Evolutionary conservation across 1,284 basidiomycete genomes (phyloP).

Genomic region (Mycosarcoma maydis): DNA sequence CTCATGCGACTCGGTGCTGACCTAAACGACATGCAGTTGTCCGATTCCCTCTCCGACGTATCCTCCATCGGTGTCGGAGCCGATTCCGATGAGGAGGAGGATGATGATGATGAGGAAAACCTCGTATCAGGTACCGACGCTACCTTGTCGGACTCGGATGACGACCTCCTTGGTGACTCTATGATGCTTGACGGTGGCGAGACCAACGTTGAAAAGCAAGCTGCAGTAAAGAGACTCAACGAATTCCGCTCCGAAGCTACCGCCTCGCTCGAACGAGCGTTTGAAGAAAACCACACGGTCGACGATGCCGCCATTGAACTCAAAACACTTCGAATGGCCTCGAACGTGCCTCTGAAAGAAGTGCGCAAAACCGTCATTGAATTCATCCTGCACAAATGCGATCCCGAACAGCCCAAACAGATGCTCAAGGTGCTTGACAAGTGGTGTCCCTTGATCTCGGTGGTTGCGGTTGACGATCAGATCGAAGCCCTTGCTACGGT

Average conservation of each 20-base stretch:
- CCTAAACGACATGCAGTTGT: constrained; percentile 39
- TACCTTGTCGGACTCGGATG: constrained; percentile 31
- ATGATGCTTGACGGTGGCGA: constrained; percentile 55
- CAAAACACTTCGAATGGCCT: constrained; percentile 92
- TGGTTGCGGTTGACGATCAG: constrained; percentile 66
- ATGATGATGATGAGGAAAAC: constrained; percentile 34
- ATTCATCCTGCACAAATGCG: constrained; percentile 55
- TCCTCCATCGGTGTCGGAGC: constrained; percentile 57
- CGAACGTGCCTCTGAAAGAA: constrained; percentile 80
- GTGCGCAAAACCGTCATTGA: constrained; percentile 82
- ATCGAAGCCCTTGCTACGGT: constrained; percentile 65
- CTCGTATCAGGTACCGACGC: constrained; percentile 20
- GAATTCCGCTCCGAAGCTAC: constrained; percentile 82
- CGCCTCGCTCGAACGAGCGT: constrained; percentile 85
- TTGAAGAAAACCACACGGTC: constrained; percentile 86
- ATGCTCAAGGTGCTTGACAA: constrained; percentile 63
- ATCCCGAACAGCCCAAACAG: constrained; percentile 47
- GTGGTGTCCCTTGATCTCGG: constrained; percentile 67
- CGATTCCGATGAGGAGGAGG: constrained; percentile 43
- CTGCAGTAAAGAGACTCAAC: constrained; percentile 56
- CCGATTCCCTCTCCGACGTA: constrained; percentile 49
- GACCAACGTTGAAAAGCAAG: constrained; percentile 55
- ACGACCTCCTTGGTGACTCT: constrained; percentile 45
- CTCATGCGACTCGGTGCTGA: constrained; percentile 48
- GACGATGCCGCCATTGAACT: constrained; percentile 91